Conservation (phyloP, 768 basidiomycete species). For the Tephrocybe sp. region DNA sequence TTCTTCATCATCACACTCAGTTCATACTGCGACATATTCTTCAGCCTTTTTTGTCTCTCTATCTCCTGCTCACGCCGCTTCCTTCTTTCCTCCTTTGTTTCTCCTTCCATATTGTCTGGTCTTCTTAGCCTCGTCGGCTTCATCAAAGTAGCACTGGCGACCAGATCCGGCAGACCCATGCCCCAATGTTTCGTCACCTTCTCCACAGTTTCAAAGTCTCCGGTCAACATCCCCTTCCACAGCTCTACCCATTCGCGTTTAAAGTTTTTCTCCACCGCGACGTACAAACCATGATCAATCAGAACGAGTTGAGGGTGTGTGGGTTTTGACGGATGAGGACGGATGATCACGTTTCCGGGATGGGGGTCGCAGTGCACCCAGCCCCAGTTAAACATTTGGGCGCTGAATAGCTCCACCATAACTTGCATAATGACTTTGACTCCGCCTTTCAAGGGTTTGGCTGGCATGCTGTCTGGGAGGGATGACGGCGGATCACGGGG, state of each 20-base stretch:
- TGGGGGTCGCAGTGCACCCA: slow-evolving; percentile 83
- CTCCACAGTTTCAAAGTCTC: slow-evolving; percentile 52
- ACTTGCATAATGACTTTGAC: slow-evolving; percentile 71
- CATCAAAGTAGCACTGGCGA: slow-evolving; percentile 73
- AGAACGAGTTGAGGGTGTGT: slow-evolving; percentile 65
- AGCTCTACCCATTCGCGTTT: slow-evolving; percentile 72
- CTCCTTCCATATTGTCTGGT: slow-evolving; percentile 24
- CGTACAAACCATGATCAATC: slow-evolving; percentile 92
- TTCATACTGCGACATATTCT: slow-evolving; percentile 61
- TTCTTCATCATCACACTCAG: slow-evolving; percentile 65
- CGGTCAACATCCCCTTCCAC: slow-evolving; percentile 65
- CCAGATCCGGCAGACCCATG: slow-evolving; percentile 64
- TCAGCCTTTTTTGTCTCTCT: slow-evolving; percentile 22
- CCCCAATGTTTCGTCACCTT: slow-evolving; percentile 60
- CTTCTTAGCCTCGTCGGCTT: slow-evolving; percentile 49
- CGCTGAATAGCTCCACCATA: slow-evolving; percentile 85
- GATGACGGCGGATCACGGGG: slow-evolving; percentile 13
- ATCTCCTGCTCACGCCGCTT: slow-evolving; percentile 19
- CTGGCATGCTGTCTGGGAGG: slow-evolving; percentile 24
- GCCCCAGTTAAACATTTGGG: slow-evolving; percentile 90
- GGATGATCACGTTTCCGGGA: slow-evolving; percentile 78
- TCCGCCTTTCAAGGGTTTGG: slow-evolving; percentile 55
- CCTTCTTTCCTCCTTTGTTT: slow-evolving; percentile 16
- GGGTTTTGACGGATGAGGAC: slow-evolving; percentile 46
- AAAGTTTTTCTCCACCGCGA: slow-evolving; percentile 65